A percentile compares a stretch with the other conserved stretches of the same genome.
Conservation (phyloP, 305 asterid species). For the Rubia peregrina region DNA sequence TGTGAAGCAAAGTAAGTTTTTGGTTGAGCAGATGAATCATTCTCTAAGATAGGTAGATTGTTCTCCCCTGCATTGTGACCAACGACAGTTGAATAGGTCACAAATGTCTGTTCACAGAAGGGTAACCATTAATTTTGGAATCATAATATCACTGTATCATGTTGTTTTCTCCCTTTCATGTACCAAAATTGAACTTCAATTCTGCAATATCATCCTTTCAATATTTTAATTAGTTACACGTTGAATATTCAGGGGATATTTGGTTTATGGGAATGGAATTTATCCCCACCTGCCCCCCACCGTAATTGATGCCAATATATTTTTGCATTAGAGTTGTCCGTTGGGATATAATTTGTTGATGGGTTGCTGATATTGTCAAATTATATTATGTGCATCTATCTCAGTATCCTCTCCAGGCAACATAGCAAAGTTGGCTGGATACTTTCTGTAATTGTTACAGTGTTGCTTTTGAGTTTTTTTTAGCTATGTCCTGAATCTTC, state of each 20-base stretch:
- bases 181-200: not conserved
- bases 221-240: not conserved
- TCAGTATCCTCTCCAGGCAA: not conserved
- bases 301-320: not conserved
- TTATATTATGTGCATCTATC: not conserved
- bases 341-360: not conserved
- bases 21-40: not conserved
- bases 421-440: not conserved
- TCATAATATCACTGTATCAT: not conserved
- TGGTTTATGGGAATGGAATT: not conserved
- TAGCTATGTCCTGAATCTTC: slow-evolving; percentile 5
- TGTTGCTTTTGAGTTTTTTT: slow-evolving; percentile 50
- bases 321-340: no score
- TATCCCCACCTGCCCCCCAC: not conserved
- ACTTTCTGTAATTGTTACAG: slow-evolving; percentile 6
- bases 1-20: slow-evolving; percentile 94
- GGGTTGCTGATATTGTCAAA: not conserved
- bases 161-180: not conserved
- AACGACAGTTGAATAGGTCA: not conserved
- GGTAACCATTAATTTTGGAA: not conserved
- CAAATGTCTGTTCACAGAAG: not conserved
- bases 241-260: not conserved
- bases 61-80: not conserved
- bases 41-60: not conserved
- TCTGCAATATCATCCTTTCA: not conserved